Conservation (phyloP, 192 early-diverging fungal genomes). For the Martensiomyces pterosporus region DNA sequence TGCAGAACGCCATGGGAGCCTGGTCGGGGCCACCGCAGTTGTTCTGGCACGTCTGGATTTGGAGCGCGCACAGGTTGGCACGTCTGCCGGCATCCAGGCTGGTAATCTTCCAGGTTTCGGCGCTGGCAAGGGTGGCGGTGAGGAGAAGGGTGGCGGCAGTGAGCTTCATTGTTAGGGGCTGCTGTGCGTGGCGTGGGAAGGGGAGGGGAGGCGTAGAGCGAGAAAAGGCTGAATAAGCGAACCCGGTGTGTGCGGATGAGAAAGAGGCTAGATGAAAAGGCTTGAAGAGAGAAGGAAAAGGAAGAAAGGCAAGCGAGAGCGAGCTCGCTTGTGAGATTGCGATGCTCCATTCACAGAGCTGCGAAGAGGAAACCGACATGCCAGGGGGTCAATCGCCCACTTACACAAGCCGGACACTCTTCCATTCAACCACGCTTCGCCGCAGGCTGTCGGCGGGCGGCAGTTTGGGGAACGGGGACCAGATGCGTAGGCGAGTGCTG, state of each 20-base stretch:
- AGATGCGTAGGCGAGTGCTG: not conserved
- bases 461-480: not conserved
- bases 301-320: not conserved
- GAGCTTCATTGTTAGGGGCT: slow-evolving; percentile 38
- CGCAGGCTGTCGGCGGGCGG: too few relatives aligned
- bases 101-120: slow-evolving; percentile 44
- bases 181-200: not conserved
- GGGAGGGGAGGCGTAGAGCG: not conserved
- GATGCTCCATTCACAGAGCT: too few relatives aligned
- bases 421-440: too few relatives aligned
- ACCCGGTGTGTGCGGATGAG: not conserved
- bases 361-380: too few relatives aligned
- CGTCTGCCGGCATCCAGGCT: slow-evolving; percentile 25
- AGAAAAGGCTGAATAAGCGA: not conserved
- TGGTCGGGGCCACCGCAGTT: slow-evolving; percentile 45
- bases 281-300: not conserved
- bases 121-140: slow-evolving; percentile 14
- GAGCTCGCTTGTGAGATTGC: too few relatives aligned
- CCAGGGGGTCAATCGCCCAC: too few relatives aligned
- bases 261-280: not conserved
- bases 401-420: too few relatives aligned
- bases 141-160: slow-evolving; percentile 11
- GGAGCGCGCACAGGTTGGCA: slow-evolving; percentile 36
- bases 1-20: slow-evolving; percentile 53
- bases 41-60: slow-evolving; percentile 47